Conservation (phyloP, 495 filamentous ascomycete species). For the Amorphotheca resinae region DNA sequence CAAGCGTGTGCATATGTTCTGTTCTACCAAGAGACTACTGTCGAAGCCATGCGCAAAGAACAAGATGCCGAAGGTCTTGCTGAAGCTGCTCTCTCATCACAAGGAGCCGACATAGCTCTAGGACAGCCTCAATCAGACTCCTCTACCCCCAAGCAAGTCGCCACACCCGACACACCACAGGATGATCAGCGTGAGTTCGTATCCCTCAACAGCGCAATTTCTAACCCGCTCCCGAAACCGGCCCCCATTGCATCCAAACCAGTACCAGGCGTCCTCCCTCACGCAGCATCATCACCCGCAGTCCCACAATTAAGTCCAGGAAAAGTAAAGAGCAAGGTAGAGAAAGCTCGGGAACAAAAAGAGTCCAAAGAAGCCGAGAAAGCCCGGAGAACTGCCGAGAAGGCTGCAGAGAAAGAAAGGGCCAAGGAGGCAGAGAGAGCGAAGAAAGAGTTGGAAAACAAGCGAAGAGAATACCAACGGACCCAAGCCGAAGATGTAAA, state of each 20-base stretch:
- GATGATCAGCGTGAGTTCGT: conserved; percentile 42
- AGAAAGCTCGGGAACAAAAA: conserved; percentile 40
- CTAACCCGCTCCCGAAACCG: conserved; percentile 35
- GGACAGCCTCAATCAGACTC: conserved; percentile 23
- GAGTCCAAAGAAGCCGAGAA: conserved; percentile 47
- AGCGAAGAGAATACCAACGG: conserved; percentile 34
- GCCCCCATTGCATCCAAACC: conserved; percentile 13
- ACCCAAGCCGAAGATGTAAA: conserved; percentile 47
- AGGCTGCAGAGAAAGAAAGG: conserved; percentile 44
- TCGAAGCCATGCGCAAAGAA: conserved; percentile 69
- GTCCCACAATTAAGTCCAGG: conserved; percentile 22
- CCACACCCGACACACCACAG: conserved; percentile 17
- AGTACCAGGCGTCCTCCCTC: not conserved
- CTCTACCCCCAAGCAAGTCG: conserved; percentile 26
- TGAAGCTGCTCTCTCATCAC: conserved; percentile 42
- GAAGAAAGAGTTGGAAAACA: conserved; percentile 48
- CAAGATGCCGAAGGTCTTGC: conserved; percentile 73
- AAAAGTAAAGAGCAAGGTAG: conserved; percentile 37
- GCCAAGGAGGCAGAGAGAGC: conserved; percentile 52
- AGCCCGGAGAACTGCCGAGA: conserved; percentile 43
- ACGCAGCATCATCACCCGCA: not conserved
- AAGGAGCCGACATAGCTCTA: conserved; percentile 41
- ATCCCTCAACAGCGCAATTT: conserved; percentile 45
- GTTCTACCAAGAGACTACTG: conserved; percentile 94
- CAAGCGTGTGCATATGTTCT: conserved; percentile 93